A percentile compares a stretch with the other conserved stretches of the same genome.
phyloP scores from a whole-genome alignment of 2,329 filamentous ascomycete genomes.

The Cadophora sp. region DNA sequence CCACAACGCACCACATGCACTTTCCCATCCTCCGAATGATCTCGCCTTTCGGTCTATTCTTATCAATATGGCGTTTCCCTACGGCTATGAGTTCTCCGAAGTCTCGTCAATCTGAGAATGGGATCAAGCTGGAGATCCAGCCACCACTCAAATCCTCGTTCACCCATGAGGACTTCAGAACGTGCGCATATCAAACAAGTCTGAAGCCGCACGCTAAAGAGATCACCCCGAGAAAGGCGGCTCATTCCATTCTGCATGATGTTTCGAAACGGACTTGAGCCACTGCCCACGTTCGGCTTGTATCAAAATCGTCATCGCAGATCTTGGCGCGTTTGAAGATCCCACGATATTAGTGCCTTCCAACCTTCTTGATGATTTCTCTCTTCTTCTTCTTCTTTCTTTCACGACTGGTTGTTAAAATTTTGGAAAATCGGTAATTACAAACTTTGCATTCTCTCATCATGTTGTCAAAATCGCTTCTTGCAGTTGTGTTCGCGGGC shows the following conservation, averaged over 20 bases:
- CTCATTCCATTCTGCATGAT: conserved; percentile 25
- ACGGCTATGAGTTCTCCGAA: not conserved
- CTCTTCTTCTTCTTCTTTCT: conserved; percentile 8
- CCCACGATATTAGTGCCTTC: conserved; percentile 4
- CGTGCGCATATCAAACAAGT: conserved; percentile 27
- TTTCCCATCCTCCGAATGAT: not conserved
- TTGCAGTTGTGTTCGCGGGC: conserved; percentile 39
- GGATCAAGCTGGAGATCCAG: conserved; percentile 15
- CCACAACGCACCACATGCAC: not conserved
- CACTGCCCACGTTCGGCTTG: not conserved
- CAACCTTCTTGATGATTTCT: not conserved
- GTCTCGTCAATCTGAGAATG: not conserved
- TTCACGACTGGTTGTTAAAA: not conserved
- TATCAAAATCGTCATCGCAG: conserved; percentile 27
- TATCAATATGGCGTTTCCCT: not conserved
- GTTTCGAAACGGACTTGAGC: conserved; percentile 34
- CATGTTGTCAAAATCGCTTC: conserved; percentile 36
- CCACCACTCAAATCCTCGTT: conserved; percentile 11
- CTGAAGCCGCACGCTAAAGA: conserved; percentile 26
- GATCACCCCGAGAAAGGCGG: conserved; percentile 22
- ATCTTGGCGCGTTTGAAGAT: conserved; percentile 31
- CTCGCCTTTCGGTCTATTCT: not conserved
- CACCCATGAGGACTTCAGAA: conserved; percentile 7
- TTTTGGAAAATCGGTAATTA: not conserved
- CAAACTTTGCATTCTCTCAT: not conserved